Evolutionary conservation across 192 early-diverging fungal genomes (phyloP).

Genomic region (Podochytrium sp.): DNA sequence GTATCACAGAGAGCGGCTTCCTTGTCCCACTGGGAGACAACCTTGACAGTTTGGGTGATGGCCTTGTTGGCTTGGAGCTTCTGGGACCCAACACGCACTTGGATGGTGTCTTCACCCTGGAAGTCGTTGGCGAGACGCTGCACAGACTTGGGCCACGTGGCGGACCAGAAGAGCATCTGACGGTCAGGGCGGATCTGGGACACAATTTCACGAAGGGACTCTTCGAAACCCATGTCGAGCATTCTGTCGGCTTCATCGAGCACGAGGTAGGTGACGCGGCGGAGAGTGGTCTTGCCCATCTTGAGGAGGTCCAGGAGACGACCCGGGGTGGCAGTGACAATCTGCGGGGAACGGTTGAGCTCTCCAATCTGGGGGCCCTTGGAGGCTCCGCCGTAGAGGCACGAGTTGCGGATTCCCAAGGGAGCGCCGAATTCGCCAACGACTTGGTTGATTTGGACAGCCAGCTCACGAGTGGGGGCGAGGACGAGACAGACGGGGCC

Average conservation of each 20-base stretch:
- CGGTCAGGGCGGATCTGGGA: conserved; percentile 67
- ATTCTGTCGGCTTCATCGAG: conserved; percentile 92
- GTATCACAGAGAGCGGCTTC: conserved; percentile 73
- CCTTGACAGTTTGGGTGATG: conserved; percentile 87
- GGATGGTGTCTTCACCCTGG: conserved; percentile 73
- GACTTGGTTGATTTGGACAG: conserved; percentile 67
- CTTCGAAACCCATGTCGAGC: conserved; percentile 88
- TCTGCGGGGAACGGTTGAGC: conserved; percentile 55
- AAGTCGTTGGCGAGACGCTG: conserved; percentile 87
- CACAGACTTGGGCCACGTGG: conserved; percentile 93
- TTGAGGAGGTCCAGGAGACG: conserved; percentile 88
- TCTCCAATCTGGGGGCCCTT: conserved; percentile 74
- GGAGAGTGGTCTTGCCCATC: conserved; percentile 75
- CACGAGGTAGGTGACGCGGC: conserved; percentile 88
- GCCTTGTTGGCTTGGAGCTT: conserved; percentile 85
- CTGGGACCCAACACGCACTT: conserved; percentile 85
- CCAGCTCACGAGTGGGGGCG: conserved; percentile 79
- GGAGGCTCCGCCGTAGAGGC: conserved; percentile 81
- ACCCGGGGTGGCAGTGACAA: conserved; percentile 90
- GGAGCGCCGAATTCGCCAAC: conserved; percentile 62
- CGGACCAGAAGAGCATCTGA: conserved; percentile 94
- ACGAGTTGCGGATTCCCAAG: conserved; percentile 72
- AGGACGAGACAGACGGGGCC: conserved; percentile 69
- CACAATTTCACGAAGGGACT: conserved; percentile 87
- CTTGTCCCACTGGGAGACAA: conserved; percentile 77